Base-by-base conservation (phyloP, 805 yeast species). In the Pichia rugopelliculosa region DNA sequence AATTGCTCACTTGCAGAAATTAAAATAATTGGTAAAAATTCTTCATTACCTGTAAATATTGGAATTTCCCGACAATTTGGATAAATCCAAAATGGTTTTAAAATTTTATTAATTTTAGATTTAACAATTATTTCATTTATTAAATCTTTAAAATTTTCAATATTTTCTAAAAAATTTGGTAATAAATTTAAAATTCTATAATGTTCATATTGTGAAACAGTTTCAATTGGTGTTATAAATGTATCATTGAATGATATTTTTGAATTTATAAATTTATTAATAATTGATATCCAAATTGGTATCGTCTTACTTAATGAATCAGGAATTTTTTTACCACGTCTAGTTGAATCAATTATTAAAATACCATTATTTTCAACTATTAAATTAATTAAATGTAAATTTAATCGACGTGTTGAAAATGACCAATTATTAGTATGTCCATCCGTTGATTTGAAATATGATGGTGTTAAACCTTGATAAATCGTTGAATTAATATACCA, bases 211-310 rank as follows among this genome's bases (percentile, higher is more conserved):
- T 57, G 52, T 0, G 87, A 74, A 0, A 87, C 79, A 20, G 78
- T 70, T 10, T 60, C 65, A 0, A 70, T 68, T 0, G 87, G 85
- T 15, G 76, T 67, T 15, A 27, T 43, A 44, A 47, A 49, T 20
- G 39, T 48, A 25, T 48, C 51, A 9, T 50, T 49, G 30, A 45
- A 46, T 5, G 34, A 7, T 18, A 15, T 26, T 4, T 30, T 56
- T 20, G 70, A 77, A 48, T 72, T 72, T 61, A 79, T 64, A 0
- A 83, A 67, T 34, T 63, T 62, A 57, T 85, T 86, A 18, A 88
- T 48, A 5, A 86, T 88, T 0, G 90, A 85, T 64, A 95, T 85
- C 97, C 97, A 89, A 1, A 87, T 85, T 0, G 96, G 96, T 1
- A 89, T 71, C 0, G 96, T 89, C 56, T 89, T 89, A 56, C 89